Evolutionary conservation across 495 filamentous ascomycete genomes (phyloP).

Genomic region (Penicillium taxi): DNA sequence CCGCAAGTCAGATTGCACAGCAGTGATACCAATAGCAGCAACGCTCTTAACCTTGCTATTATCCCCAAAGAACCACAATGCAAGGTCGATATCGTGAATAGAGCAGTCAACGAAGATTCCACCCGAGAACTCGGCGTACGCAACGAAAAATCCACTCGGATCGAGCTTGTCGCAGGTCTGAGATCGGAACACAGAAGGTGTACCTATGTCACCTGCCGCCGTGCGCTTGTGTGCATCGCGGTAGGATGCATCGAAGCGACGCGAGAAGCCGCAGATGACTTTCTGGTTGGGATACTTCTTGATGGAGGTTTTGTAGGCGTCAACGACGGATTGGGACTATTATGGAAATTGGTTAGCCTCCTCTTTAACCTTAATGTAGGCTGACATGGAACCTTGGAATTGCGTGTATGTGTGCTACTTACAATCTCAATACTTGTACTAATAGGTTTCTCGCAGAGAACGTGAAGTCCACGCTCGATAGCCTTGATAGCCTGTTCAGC

Average conservation of each 20-base stretch:
- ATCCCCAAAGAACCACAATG: constrained; percentile 44
- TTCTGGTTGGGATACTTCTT: constrained; percentile 38
- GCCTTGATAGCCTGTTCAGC: constrained; percentile 44
- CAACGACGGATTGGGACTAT: constrained; percentile 40
- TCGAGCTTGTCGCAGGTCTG: constrained; percentile 49
- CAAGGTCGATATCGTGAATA: constrained; percentile 47
- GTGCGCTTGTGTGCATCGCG: constrained; percentile 36
- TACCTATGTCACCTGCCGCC: constrained; percentile 35
- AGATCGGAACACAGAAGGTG: constrained; percentile 39
- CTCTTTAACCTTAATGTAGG: background rate
- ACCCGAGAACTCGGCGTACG: constrained; percentile 39
- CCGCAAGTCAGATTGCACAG: constrained; percentile 45
- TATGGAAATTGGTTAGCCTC: background rate
- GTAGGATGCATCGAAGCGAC: constrained; percentile 42
- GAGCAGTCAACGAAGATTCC: constrained; percentile 50
- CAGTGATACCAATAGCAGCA: constrained; percentile 41
- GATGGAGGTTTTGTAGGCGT: constrained; percentile 24
- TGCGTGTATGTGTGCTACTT: constrained; percentile 1
- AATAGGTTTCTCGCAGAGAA: constrained; percentile 48
- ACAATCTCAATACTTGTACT: constrained; percentile 31
- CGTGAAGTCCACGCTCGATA: constrained; percentile 40
- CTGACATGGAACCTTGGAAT: too few species aligned
- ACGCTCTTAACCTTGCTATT: constrained; percentile 37
- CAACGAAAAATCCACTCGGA: constrained; percentile 41
- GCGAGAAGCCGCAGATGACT: constrained; percentile 47